Percentiles rank a stretch among this genome's conserved stretches.
phyloP scores from a whole-genome alignment of 768 basidiomycete genomes.

The Suillus ampliporus region DNA sequence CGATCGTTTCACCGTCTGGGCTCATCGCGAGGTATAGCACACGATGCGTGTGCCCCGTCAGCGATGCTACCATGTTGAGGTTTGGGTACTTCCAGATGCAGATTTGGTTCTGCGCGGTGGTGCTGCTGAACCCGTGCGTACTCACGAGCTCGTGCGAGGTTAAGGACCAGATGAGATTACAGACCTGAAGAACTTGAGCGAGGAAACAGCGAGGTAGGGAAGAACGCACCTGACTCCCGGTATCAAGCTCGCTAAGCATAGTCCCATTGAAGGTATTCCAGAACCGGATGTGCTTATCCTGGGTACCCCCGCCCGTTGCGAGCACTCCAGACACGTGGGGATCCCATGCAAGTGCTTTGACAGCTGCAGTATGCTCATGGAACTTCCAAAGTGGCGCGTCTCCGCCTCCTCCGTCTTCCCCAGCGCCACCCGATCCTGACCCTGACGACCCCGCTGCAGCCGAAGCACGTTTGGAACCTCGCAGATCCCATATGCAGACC shows the following conservation, averaged over 20 bases:
- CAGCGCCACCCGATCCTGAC: slow-evolving; percentile 36
- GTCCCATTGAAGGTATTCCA: slow-evolving; percentile 93
- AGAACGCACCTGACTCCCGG: slow-evolving; percentile 76
- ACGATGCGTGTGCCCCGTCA: slow-evolving; percentile 93
- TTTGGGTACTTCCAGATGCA: slow-evolving; percentile 95
- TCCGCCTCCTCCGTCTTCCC: slow-evolving; percentile 40
- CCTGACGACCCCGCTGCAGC: slow-evolving; percentile 32
- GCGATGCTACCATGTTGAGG: slow-evolving; percentile 91
- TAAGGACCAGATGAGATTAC: slow-evolving; percentile 95
- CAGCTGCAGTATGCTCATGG: slow-evolving; percentile 95
- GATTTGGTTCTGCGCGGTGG: slow-evolving; percentile 94
- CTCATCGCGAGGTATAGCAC: slow-evolving; percentile 98
- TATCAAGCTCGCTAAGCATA: slow-evolving; percentile 86
- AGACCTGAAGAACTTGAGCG: slow-evolving; percentile 62
- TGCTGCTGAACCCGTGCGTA: slow-evolving; percentile 95
- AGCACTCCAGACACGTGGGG: slow-evolving; percentile 91
- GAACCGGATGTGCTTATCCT: slow-evolving; percentile 96
- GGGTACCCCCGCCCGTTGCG: slow-evolving; percentile 97
- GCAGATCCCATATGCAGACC: slow-evolving; percentile 95
- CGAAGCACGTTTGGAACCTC: slow-evolving; percentile 57
- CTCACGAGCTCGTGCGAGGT: slow-evolving; percentile 98
- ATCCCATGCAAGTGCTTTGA: slow-evolving; percentile 98
- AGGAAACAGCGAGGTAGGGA: background rate
- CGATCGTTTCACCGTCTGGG: slow-evolving; percentile 97
- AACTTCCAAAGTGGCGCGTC: slow-evolving; percentile 90